Evolutionary conservation across 2,329 filamentous ascomycete genomes (phyloP).

Genomic region (Chrysosporium queenslandicum): DNA sequence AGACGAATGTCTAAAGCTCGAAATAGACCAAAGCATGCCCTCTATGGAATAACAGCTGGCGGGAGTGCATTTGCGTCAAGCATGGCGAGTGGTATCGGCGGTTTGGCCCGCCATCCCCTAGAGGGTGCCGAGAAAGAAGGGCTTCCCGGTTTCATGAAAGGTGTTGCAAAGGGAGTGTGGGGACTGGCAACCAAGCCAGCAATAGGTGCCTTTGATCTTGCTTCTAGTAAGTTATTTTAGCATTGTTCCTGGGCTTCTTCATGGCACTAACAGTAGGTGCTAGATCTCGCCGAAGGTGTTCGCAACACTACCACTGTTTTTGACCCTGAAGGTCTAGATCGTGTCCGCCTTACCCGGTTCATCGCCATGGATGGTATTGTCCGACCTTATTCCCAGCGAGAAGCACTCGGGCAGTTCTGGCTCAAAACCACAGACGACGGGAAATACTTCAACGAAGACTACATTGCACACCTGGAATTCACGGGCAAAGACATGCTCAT

Average conservation of each 20-base stretch:
- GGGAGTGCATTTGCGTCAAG: slow-evolving; percentile 92
- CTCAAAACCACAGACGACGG: slow-evolving; percentile 96
- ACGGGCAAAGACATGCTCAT: slow-evolving; percentile 79
- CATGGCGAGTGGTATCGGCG: slow-evolving; percentile 85
- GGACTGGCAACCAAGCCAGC: slow-evolving; percentile 95
- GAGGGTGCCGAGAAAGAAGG: slow-evolving; percentile 96
- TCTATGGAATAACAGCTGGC: slow-evolving; percentile 91
- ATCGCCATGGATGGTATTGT: slow-evolving; percentile 89
- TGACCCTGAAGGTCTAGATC: slow-evolving; percentile 85
- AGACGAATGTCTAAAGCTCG: slow-evolving; percentile 85
- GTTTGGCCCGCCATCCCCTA: slow-evolving; percentile 82
- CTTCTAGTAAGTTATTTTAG: slow-evolving; percentile 52
- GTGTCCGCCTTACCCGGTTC: slow-evolving; percentile 85
- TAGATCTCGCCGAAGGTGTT: slow-evolving; percentile 83
- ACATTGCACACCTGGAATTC: slow-evolving; percentile 91
- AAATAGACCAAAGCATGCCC: slow-evolving; percentile 90
- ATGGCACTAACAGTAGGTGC: slow-evolving; percentile 13
- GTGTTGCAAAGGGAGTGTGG: slow-evolving; percentile 86
- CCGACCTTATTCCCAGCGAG: slow-evolving; percentile 83
- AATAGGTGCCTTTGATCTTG: slow-evolving; percentile 92
- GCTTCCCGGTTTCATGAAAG: slow-evolving; percentile 89
- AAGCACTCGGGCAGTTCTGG: slow-evolving; percentile 96
- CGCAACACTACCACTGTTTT: slow-evolving; percentile 98
- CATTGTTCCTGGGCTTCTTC: not conserved
- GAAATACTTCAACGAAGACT: slow-evolving; percentile 94